Conservation (phyloP, 2,329 filamentous ascomycete species). For the Fusarium sp. region DNA sequence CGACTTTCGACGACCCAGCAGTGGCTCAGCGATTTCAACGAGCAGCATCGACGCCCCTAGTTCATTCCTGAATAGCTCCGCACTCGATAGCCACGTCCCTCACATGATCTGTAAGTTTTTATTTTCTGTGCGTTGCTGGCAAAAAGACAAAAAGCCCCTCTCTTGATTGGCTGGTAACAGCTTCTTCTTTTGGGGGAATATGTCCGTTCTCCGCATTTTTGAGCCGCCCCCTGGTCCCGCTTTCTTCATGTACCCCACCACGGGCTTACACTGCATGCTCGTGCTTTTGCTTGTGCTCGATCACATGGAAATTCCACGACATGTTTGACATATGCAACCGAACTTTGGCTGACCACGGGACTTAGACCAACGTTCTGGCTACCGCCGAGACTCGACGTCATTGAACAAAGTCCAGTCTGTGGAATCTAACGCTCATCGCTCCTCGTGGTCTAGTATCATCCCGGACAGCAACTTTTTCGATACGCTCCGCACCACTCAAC, state of each 20-base stretch:
- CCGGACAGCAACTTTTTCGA: slow-evolving; percentile 53
- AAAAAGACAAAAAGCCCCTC: neutral
- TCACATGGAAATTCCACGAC: slow-evolving; percentile 45
- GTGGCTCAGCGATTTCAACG: slow-evolving; percentile 51
- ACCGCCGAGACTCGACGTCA: slow-evolving; percentile 51
- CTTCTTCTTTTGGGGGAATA: slow-evolving; percentile 39
- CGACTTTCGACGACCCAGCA: slow-evolving; percentile 56
- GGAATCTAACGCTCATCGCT: slow-evolving; percentile 42
- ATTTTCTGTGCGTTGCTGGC: slow-evolving; percentile 37
- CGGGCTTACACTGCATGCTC: slow-evolving; percentile 11
- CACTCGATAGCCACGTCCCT: slow-evolving; percentile 59
- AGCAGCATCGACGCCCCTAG: slow-evolving; percentile 49
- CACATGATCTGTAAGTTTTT: slow-evolving; percentile 63
- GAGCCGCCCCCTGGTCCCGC: slow-evolving; percentile 40
- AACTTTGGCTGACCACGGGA: slow-evolving; percentile 52
- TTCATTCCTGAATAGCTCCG: slow-evolving; percentile 46
- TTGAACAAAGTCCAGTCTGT: slow-evolving; percentile 50
- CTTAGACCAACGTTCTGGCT: slow-evolving; percentile 56
- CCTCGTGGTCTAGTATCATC: slow-evolving; percentile 52
- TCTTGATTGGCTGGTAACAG: slow-evolving; percentile 35
- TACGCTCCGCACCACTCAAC: slow-evolving; percentile 57
- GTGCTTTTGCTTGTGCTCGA: slow-evolving; percentile 12
- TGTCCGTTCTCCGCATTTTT: slow-evolving; percentile 48
- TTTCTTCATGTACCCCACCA: slow-evolving; percentile 43
- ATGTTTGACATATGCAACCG: slow-evolving; percentile 9